Evolutionary conservation across 805 yeast genomes (phyloP).

Genomic region (Cyberlindnera mississippiensis): DNA sequence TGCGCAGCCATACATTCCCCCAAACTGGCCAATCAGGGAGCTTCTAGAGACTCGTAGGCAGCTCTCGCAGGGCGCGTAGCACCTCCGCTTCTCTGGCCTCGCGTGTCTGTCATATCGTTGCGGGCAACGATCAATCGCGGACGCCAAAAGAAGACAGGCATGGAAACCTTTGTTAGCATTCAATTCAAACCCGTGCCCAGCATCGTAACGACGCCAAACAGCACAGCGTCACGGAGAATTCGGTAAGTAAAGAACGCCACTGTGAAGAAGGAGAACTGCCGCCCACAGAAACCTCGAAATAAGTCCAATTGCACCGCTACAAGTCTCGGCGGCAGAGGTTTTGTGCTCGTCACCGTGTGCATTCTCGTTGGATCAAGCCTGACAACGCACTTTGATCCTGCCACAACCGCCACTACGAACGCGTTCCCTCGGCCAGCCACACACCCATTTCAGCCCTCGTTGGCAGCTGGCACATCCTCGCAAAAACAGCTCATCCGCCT

Average conservation of each 20-base stretch:
- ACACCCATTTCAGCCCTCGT: not conserved
- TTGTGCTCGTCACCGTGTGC: no score
- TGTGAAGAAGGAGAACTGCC: not conserved
- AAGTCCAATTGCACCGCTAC: not conserved
- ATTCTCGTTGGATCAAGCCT: not conserved
- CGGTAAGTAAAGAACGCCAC: not conserved
- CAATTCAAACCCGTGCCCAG: not conserved
- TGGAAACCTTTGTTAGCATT: not conserved
- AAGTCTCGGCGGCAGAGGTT: not conserved
- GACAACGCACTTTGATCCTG: not conserved
- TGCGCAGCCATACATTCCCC: no score
- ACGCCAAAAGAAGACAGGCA: not conserved
- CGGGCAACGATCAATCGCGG: not conserved
- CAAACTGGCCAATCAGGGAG: no score
- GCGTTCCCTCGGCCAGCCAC: not conserved
- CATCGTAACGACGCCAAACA: not conserved
- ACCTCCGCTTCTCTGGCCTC: no score
- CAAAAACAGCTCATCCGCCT: no score
- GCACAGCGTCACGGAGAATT: not conserved
- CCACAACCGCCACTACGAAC: not conserved
- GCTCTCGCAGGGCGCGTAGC: no score
- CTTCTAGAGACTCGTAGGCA: no score
- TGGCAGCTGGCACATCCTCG: no score
- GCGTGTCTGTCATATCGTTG: not conserved
- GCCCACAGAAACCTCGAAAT: not conserved